Base-by-base conservation (phyloP, 208 protist genomes). In the Naegleria fowleri region DNA sequence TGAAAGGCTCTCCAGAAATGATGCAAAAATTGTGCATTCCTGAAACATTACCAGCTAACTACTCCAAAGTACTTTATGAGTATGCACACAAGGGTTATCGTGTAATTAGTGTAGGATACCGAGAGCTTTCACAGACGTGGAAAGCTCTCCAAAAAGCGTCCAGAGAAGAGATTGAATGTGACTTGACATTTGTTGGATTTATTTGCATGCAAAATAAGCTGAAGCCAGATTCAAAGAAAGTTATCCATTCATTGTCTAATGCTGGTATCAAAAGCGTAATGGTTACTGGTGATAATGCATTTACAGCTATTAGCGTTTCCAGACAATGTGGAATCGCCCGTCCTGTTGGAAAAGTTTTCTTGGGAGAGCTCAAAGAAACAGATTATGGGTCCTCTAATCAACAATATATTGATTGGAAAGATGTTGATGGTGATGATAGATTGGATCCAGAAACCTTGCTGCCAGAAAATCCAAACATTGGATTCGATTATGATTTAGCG, bases 1-100 rank as follows among this genome's bases (percentile, higher is more conserved):
- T 95, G 0, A 95, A 96, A 90, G 95, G 95, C 36, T 90, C 93
- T 40, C 95, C 94, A 43, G 95, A 97, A 84, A 94, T 92, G 38
- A 92, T 97, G 13, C 55, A 76, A 29, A 40, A 38, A 36, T 75
- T 97, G 2, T 95, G 93, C 83, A 22, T 91, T 9, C 67, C 91
- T 36, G 5, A 76, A 9, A 92, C 93, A 5, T 48, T 97, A 19
- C 95, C 95, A 40, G 2, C 33, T 0, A 91, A 95, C 83, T 96
- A 91, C 58, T 51, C 92, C 13, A 29, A 51, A 29, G 19, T 83
- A 41, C 58, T 95, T 1, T 41, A 38, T n/a, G 11, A 51, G 6
- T 95, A 94, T 83, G 94, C 95, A 22, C 36, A 90, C 0, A 36
- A 94, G 25, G 95, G 95, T 29, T 95, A 94, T 36, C 85, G 95